A percentile compares a stretch with the other conserved stretches of the same genome.
Evolutionary conservation across 2,329 filamentous ascomycete genomes (phyloP).

Genomic region (Amauroascus niger): DNA sequence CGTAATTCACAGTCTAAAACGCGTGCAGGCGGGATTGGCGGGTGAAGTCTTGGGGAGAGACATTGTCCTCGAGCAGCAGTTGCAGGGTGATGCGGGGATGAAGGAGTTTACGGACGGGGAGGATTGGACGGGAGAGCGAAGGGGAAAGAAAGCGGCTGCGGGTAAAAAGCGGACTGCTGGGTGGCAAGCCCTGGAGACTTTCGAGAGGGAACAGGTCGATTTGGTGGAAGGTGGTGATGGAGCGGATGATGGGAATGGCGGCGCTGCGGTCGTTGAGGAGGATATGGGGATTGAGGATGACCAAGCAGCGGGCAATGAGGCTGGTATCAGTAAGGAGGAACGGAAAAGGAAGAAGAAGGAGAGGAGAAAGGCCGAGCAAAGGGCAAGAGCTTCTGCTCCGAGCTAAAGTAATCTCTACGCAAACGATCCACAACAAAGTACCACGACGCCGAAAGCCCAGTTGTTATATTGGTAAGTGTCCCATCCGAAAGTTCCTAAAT

Average conservation of each 20-base stretch:
- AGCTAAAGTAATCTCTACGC: slow-evolving; percentile 7
- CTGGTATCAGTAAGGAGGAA: slow-evolving; percentile 42
- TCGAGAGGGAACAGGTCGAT: slow-evolving; percentile 29
- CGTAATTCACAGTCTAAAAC: slow-evolving; percentile 38
- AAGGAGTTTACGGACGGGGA: slow-evolving; percentile 4
- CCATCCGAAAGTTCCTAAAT: not conserved
- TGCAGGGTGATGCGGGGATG: not conserved
- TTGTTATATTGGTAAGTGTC: slow-evolving; percentile 8
- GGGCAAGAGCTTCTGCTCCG: slow-evolving; percentile 5
- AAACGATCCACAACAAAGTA: not conserved
- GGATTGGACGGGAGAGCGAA: slow-evolving; percentile 31
- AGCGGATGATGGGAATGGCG: slow-evolving; percentile 13
- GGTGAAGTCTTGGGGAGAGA: slow-evolving; percentile 37
- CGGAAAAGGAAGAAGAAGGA: slow-evolving; percentile 49
- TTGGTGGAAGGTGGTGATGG: slow-evolving; percentile 20
- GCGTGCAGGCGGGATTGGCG: slow-evolving; percentile 36
- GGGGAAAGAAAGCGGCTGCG: slow-evolving; percentile 13
- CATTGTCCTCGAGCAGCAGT: slow-evolving; percentile 29
- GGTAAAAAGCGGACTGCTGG: slow-evolving; percentile 10
- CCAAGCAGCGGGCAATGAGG: slow-evolving; percentile 32
- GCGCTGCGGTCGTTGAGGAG: slow-evolving; percentile 29
- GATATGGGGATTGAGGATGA: slow-evolving; percentile 32
- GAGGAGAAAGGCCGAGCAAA: slow-evolving; percentile 38
- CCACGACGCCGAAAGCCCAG: slow-evolving; percentile 7
- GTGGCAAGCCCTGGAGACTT: slow-evolving; percentile 26